Base-by-base conservation (phyloP, 306 rosid species). In the Sesbania bispinosa region DNA sequence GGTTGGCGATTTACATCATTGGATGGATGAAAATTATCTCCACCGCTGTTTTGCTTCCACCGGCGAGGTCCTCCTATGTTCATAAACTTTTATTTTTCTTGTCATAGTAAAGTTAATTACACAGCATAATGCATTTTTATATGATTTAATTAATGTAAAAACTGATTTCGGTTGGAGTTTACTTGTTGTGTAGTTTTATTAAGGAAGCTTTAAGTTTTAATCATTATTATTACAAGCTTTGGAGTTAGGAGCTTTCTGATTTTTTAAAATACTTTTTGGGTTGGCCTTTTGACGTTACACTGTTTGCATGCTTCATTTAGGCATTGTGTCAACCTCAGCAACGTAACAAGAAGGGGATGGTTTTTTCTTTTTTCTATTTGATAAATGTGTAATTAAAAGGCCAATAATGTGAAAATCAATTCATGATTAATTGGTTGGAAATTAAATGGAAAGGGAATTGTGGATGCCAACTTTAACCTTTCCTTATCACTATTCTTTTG, bases 1-100 rank as follows among this genome's bases (percentile, higher is more conserved):
- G 98, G 88, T 88, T 70, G 98, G 98, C 2, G 98, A 93, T 85
- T 88, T 93, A 77, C 93, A 86, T 48, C 93, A 85, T 18, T 90
- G 97, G 98, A 93, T 93, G 98, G 98, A 90, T 47, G 98, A 93
- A 73, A 85, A 75, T 79, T 93, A 86, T 77, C 98, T 93, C 48
- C 97, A 88, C 66, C 78, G 64, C 69, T 93, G 98, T 81, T 93
- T 93, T 43, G 96, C 85, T 81, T 84, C 93, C 53, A 77, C 86
- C 20, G 96, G 92, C 15, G 98, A 93, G 85, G 85, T 81, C 39
- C 59, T 62, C 43, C 52, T 26, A 4, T 54, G 38, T 2, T 46
- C 4, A 1, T 30, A 43, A n/a, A n/a, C 11, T 20, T 8, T n/a
- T n/a, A n/a, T n/a, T n/a, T n/a, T n/a, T n/a, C n/a, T n/a, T n/a